These are phyloP conservation scores for Ceratocystis destructans DNA, from an alignment of 2,329 filamentous ascomycete species.

Conservation along the genomic window DNA sequence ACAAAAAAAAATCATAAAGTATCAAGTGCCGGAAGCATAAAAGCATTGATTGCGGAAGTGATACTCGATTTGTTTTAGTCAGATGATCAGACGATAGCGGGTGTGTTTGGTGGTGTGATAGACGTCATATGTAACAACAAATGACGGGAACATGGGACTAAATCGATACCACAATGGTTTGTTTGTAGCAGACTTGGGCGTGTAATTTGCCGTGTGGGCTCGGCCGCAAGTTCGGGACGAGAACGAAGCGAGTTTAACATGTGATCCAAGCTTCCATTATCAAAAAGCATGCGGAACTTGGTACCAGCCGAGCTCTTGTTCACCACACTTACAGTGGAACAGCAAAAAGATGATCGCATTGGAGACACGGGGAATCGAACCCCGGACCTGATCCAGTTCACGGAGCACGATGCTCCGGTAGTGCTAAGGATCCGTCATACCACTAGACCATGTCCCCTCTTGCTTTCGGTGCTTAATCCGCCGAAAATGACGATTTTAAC, in stretches of 20 bases:
- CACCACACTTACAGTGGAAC: background rate
- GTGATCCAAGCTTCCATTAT: background rate
- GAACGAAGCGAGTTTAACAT: background rate
- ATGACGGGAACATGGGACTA: background rate
- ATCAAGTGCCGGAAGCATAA: background rate
- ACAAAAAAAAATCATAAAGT: background rate
- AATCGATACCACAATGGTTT: background rate
- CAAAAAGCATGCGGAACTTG: background rate
- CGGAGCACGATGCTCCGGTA: background rate
- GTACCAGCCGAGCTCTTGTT: background rate
- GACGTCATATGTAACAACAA: background rate
- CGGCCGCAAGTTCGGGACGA: too few species aligned
- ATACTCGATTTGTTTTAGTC: background rate
- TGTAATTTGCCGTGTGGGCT: too few species aligned
- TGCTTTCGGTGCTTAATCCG: background rate
- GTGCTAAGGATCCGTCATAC: conserved; percentile 19
- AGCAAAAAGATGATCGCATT: background rate
- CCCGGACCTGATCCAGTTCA: conserved; percentile 16
- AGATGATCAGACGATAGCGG: background rate
- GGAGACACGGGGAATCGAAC: conserved; percentile 17
- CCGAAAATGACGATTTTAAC: background rate
- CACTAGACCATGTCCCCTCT: conserved; percentile 11
- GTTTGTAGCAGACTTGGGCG: background rate
- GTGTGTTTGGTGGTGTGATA: background rate
- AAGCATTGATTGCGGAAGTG: background rate